Evolutionary conservation across 331 rosid genomes (phyloP), one percentile per base, ranked within the genome.

Genomic region (Malus hybrid): DNA sequence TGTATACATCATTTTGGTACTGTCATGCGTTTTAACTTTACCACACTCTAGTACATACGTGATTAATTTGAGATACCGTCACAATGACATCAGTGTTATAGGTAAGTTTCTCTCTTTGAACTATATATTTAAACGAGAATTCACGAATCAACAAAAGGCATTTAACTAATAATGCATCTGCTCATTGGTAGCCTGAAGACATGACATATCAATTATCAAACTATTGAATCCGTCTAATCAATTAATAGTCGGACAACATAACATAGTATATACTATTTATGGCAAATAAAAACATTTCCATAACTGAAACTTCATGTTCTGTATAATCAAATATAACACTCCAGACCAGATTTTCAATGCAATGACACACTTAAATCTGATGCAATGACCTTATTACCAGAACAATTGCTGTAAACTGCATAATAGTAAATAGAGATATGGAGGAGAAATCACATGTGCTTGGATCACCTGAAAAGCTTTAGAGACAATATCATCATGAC

Each of bases 401-500:
- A 50, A 50, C 56, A 16, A 18, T 50, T 50, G 56, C 56, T 18
- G 18, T 50, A 5, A 50, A 50, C 9, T 50, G 56, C 56, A 50
- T 6, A 50, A 50, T 18, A 50, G 20, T 50, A 50, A 39, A 39
- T 16, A 16, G n/a, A 50, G 56, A 18, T 50, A 50, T 50, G 56
- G 20, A 50, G 56, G 56, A 50, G 56, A 50, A 50, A 16, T 2
- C 56, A 50, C 56, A 50, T 50, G 56, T 18, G 20, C 18, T 28
- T 61, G 69, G 36, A 34, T 87, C 71, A 90, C 97, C 95, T 80
- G 91, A 75, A 89, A 93, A 69, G 57, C 74, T 80, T 93, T 93
- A 63, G 91, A 89, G 83, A 87, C 65, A 29, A 93, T 85, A 73
- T 90, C 89, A 77, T 93, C 89, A 71, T 87, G 96, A 60, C 76